Evolutionary conservation across 108 stramenopile genomes (phyloP).

Genomic region (Skeletonema menzelii): DNA sequence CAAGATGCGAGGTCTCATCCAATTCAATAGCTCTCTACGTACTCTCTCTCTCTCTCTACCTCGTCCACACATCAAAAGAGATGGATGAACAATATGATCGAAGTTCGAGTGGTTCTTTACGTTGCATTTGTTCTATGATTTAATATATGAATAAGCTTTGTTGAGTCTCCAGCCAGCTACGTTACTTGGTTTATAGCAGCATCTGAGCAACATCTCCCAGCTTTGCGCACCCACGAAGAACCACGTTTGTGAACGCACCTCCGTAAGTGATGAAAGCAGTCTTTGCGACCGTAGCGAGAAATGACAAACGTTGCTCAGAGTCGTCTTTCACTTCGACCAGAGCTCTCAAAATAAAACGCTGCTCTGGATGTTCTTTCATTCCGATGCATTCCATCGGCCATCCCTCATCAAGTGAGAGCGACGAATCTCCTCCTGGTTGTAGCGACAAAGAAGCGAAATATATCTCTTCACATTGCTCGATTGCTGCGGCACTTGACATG

Average conservation of each 20-base stretch:
- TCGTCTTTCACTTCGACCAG: not conserved
- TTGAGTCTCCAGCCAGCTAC: no score
- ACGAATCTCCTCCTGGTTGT: not conserved
- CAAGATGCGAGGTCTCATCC: no score
- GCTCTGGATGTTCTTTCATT: constrained; percentile 5
- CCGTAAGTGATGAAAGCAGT: constrained; percentile 13
- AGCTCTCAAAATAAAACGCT: not conserved
- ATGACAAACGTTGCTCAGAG: not conserved
- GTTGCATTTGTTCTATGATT: no score
- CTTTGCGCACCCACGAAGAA: not conserved
- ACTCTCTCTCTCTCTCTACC: no score
- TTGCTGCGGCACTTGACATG: constrained; percentile 4
- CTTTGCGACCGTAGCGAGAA: not conserved
- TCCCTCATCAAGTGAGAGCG: not conserved
- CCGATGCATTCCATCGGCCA: constrained; percentile 8
- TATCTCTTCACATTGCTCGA: constrained; percentile 4
- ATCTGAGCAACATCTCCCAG: not conserved
- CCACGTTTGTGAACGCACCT: not conserved
- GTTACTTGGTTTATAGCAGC: not conserved
- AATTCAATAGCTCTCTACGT: no score
- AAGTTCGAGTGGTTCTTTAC: no score
- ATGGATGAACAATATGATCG: no score
- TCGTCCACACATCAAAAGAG: no score
- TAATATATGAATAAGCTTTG: no score
- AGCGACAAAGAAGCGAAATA: constrained; percentile 5